Base-by-base conservation (phyloP, 345 rosid genomes). In the Corchorus olitorius region DNA sequence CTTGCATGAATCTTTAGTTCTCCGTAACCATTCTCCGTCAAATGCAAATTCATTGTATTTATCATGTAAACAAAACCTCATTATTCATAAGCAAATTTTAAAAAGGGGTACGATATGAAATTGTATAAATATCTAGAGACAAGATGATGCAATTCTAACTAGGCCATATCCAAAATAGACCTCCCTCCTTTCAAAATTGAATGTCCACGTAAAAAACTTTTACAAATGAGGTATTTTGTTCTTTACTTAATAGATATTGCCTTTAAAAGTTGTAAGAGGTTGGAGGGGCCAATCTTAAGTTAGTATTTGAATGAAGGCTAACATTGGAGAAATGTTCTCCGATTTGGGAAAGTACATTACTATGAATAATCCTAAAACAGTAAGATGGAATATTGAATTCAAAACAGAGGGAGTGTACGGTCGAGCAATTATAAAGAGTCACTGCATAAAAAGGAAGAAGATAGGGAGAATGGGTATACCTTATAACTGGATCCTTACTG, bases 401-500 rank as follows among this genome's bases (percentile, higher is more conserved):
- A 39, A 39, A 39, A 6, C 5, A 39, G 43, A 6, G 43, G 4
- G 43, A 39, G n/a, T 46, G 15, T 16, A 50, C 1, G 33, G 73
- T 15, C 8, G 1, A 49, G 39, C 33, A 35, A 52, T 53, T 16
- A 16, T 33, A 52, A 35, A 52, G 10, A 10, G 33, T 53, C 61
- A 52, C 17, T 34, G 48, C 43, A 70, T 19, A 27, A 22, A 49
- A 49, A 0, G 13, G 53, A 72, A 76, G 46, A 65, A 84, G 41
- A 62, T 34, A 22, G 17, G 16, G 53, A 15, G n/a, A 67, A 71
- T 52, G 5, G n/a, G 75, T 14, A 56, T 81, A 91, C 98, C 98
- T 89, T 85, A 94, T 91, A 68, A 92, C 85, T 66, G 86, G 93
- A 73, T 94, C 98, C 83, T 87, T 92, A 2, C 77, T 43, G 65